Evolutionary conservation across 371 early-diverging fungal species (phyloP), one percentile per base, ranked within the genome.

Genomic region (Choanephora cucurbitarum): DNA sequence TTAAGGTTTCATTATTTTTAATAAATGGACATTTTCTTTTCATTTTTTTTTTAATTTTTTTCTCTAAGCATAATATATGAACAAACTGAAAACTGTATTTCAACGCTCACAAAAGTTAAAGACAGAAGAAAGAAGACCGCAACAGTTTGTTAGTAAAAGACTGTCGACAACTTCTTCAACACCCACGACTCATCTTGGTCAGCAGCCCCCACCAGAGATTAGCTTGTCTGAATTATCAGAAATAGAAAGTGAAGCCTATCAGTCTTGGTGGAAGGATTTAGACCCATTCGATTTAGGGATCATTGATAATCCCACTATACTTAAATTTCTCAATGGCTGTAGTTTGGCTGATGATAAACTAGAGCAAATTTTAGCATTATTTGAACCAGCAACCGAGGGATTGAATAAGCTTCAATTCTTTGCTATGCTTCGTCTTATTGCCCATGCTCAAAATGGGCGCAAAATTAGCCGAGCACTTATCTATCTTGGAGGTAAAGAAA

Each of bases 401-500:
- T 44, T 77, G 32, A 59, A 49, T 13, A 71, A 73, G 24, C 33
- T 56, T 24, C 75, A 75, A 43, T 75, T 78, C 41, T 75, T 73
- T 61, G 79, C 79, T 28, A 69, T 78, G 64, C 57, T 78, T 14
- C 60, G 79, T 40, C 55, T 78, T 14, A 68, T 75, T 57, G 73
- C 73, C 9, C 79, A 78, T 67, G 79, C 75, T 19, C 79, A 78
- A 57, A 73, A 73, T 64, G 79, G 79, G 24, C 70, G 79, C 15
- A 64, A 63, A 40, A 61, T 78, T 22, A 72, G 70, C 46, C 69
- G 60, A 32, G 75, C 75, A 44, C 54, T 78, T 44, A 69, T 78
- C 10, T 70, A 64, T 53, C 49, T 78, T 50, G 75, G 73, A 67
- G 73, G 77, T 77, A 66, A 28, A 5, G 7, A 28, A 28, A 28